Evolutionary conservation across 495 filamentous ascomycete genomes (phyloP), one percentile per base, ranked within the genome.

Genomic region (Hypoxylon cercidicola): DNA sequence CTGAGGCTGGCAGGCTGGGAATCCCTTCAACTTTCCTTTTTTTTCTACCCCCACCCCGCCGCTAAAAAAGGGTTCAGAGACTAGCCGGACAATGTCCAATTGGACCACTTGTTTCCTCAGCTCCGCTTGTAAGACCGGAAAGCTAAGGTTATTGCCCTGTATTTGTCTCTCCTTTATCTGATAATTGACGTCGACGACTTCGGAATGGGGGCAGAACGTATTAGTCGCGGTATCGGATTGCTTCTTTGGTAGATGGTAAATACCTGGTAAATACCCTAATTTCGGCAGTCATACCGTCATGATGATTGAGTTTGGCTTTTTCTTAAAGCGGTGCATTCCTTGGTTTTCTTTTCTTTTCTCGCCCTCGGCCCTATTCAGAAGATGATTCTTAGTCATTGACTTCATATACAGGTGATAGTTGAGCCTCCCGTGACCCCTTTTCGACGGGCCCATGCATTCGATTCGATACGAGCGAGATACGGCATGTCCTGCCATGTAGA

Each of bases 121-220:
- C 23, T 32, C 49, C 46, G 30, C 48, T 51, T 15, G 65, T 68
- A 55, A 64, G 37, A 60, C 65, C 55, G 60, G 60, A 56, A 39
- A 55, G 44, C 19, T 40, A 4, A 32, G 7, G 3, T 41, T 15
- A 41, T 7, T 7, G 13, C 39, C 15, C 2, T 19, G 16, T 59
- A 55, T 45, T 45, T 68, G 65, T 68, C 65, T 68, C 49, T 60
- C 18, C 51, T 52, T 28, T 55, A 51, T 68, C 51, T 63, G 48
- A 44, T 52, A 15, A 48, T 63, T 68, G 64, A 68, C 64, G 64
- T 68, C 60, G 56, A 64, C 11, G 44, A 68, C 32, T 32, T 55
- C 44, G 32, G 55, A 68, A 60, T 7, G 51, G 50, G 50, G 39
- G 45, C 16, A 11, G 30, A 64, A 18, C 46, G 64, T 37, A 30